Evolutionary conservation across 768 basidiomycete genomes (phyloP).

Genomic region (Suillus alpinus): DNA sequence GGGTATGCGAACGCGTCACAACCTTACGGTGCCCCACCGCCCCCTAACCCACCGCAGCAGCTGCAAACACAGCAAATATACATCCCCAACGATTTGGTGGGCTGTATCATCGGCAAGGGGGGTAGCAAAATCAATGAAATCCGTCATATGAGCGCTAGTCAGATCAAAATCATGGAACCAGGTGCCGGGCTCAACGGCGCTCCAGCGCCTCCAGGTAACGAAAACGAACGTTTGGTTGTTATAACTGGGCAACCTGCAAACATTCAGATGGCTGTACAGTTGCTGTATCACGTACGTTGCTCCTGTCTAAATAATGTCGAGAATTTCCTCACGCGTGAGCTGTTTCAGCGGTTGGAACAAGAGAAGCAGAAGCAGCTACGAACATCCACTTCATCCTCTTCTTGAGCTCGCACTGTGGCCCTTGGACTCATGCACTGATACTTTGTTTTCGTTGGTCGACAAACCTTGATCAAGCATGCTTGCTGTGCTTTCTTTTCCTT

Average conservation of each 20-base stretch:
- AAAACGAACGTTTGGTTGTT: constrained; percentile 90
- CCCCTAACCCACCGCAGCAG: constrained; percentile 66
- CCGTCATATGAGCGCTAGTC: constrained; percentile 89
- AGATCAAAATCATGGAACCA: constrained; percentile 99
- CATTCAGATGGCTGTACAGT: constrained; percentile 93
- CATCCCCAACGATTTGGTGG: constrained; percentile 96
- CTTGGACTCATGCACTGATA: constrained; percentile 1
- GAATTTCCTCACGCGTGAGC: constrained; percentile 9
- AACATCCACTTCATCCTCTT: constrained; percentile 29
- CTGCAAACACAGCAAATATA: constrained; percentile 97
- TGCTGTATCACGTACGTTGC: constrained; percentile 76
- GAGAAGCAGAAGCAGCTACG: constrained; percentile 84
- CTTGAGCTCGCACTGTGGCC: constrained; percentile 16
- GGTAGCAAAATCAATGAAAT: constrained; percentile 99
- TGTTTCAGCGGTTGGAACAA: constrained; percentile 71
- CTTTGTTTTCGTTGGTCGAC: background rate
- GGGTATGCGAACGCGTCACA: constrained; percentile 47
- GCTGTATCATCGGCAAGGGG: constrained; percentile 96
- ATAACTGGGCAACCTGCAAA: constrained; percentile 95
- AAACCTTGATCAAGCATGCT: background rate
- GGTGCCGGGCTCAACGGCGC: constrained; percentile 77
- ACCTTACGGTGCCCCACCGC: constrained; percentile 41
- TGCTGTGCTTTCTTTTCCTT: background rate
- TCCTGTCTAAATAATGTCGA: background rate
- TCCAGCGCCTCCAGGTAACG: constrained; percentile 67